Base-by-base conservation (phyloP, 140 eudicot genomes). In the Cichorium intybus region DNA sequence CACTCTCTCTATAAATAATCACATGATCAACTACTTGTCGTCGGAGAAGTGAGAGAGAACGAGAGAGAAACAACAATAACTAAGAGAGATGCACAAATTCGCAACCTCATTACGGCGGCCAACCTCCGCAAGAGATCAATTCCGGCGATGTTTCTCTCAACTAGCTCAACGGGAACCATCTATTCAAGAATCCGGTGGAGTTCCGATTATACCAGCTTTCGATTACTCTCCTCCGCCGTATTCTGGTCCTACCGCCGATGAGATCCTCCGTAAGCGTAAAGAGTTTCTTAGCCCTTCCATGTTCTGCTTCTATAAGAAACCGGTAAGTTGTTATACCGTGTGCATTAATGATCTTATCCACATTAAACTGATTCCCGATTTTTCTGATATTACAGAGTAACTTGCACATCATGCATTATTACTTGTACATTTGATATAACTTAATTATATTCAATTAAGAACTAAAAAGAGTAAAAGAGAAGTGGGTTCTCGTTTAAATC, bases 231-330 rank as follows among this genome's bases (percentile, higher is more conserved):
- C 97, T 33, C 95, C 97, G 62, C 75, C 81, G 18, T 90, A 90
- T 79, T 37, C 61, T 12, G 97, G 97, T 7, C 95, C 97, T 62
- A 65, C 81, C 18, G 78, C 87, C 57, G 84, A 72, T 10, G 83
- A 90, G 53, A 90, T 90, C 67, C 27, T 84, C 41, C 56, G 48
- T 20, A 90, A 90, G 66, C 81, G 97, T 2, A 84, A 84, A 39
- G 81, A 87, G 73, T 87, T 55, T 66, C 97, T 90, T 72, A 90
- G 88, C 60, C 97, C 97, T 68, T 82, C 97, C 60, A 87, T 90
- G 87, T 84, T 87, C 70, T 73, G 63, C 72, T 80, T 90, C 75
- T 87, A 87, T 68, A 80, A 81, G 7, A 62, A 87, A 29, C 97
- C 97, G 4, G 97, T 90, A 61, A 77, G 95, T 56, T 15, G 5